These are phyloP conservation scores for Marasmius oreades DNA, from an alignment of 1,284 basidiomycete species.

Conservation along the genomic window DNA sequence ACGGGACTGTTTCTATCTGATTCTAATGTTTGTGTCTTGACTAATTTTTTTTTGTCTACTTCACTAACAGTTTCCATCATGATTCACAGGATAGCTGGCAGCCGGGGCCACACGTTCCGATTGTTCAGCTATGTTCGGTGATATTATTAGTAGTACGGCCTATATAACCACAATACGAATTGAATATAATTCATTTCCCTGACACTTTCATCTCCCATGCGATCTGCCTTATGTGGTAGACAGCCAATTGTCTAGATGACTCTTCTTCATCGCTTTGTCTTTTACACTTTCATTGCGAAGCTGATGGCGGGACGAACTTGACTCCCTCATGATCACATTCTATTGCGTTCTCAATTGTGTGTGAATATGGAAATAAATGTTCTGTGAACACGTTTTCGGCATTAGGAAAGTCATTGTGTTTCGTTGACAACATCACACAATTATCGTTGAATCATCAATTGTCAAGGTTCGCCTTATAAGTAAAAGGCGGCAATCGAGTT, in stretches of 20 bases:
- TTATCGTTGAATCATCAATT: neutral
- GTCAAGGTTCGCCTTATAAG: neutral
- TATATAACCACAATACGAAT: too few relatives aligned
- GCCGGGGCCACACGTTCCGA: too few relatives aligned
- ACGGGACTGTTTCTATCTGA: neutral
- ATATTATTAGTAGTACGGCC: too few relatives aligned
- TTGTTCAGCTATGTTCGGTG: too few relatives aligned
- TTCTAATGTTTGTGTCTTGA: neutral
- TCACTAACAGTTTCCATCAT: too few relatives aligned
- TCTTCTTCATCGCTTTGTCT: neutral
- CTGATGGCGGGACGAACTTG: neutral
- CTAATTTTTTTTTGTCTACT: too few relatives aligned
- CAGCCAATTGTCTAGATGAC: too few relatives aligned
- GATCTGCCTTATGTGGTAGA: too few relatives aligned
- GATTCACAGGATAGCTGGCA: too few relatives aligned
- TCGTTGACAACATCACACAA: neutral
- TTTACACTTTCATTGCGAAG: neutral
- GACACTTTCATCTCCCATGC: too few relatives aligned
- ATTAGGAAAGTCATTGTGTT: neutral
- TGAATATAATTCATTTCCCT: too few relatives aligned
- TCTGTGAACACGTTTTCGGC: neutral
- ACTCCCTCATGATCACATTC: neutral
- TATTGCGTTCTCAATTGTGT: neutral
- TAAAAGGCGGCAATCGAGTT: neutral
- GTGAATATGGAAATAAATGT: neutral